Conservation (phyloP, 345 rosid genomes). For the Acer negundo region DNA sequence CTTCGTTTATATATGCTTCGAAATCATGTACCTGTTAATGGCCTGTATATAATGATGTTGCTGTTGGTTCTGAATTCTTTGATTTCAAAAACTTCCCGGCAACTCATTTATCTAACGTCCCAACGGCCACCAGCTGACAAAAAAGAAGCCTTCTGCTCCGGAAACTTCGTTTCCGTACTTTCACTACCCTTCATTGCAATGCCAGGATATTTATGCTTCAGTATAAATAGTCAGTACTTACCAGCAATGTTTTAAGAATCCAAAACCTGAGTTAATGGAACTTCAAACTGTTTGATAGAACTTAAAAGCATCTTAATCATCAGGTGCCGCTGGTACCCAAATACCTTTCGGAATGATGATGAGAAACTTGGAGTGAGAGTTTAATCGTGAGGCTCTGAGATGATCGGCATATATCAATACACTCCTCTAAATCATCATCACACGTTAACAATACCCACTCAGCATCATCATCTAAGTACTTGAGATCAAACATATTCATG, state of each 20-base stretch:
- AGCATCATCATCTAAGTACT: slow-evolving; percentile 91
- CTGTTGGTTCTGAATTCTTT: not conserved
- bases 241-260: too few relatives aligned
- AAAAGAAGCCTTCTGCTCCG: not conserved
- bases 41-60: not conserved
- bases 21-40: not conserved
- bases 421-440: slow-evolving; percentile 88
- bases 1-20: not conserved
- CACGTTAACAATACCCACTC: slow-evolving; percentile 93
- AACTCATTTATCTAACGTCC: not conserved
- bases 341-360: slow-evolving; percentile 42
- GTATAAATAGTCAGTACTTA: too few relatives aligned
- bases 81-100: not conserved
- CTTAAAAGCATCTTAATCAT: slow-evolving; percentile 5
- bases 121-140: not conserved
- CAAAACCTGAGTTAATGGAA: too few relatives aligned
- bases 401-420: slow-evolving; percentile 61
- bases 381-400: slow-evolving; percentile 56
- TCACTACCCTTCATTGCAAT: not conserved
- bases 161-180: not conserved
- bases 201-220: slow-evolving; percentile 2
- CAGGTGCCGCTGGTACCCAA: slow-evolving; percentile 32
- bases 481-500: slow-evolving; percentile 58
- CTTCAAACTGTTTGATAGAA: too few relatives aligned
- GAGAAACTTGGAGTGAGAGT: slow-evolving; percentile 64